These are phyloP conservation scores for Mycena latifolia DNA, from an alignment of 768 basidiomycete genomes.

Conservation along the genomic window DNA sequence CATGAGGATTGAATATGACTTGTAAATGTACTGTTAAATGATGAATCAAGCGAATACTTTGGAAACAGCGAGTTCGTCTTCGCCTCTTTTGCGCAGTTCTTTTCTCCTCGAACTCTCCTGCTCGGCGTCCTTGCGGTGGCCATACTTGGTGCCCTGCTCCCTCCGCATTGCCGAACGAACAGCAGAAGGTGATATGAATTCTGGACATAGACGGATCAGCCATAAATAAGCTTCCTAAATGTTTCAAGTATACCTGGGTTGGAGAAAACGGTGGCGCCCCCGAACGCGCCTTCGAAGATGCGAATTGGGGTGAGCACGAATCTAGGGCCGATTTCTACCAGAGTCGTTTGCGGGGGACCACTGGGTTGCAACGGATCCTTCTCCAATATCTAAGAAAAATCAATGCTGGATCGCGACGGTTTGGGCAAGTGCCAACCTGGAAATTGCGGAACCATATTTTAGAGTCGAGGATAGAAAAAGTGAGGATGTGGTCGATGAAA, in stretches of 20 bases:
- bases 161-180: slow-evolving; percentile 77
- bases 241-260: slow-evolving; percentile 80
- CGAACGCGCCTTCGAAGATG: slow-evolving; percentile 98
- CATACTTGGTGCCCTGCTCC: slow-evolving; percentile 86
- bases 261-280: slow-evolving; percentile 94
- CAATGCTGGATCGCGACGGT: not conserved
- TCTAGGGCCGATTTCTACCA: slow-evolving; percentile 97
- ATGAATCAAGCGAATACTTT: slow-evolving; percentile 87
- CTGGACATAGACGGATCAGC: slow-evolving; percentile 53
- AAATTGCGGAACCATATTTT: slow-evolving; percentile 99
- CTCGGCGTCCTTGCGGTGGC: slow-evolving; percentile 83
- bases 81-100: slow-evolving; percentile 71
- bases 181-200: slow-evolving; percentile 92
- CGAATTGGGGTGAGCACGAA: slow-evolving; percentile 98
- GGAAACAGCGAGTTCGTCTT: slow-evolving; percentile 85
- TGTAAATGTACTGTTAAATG: not conserved
- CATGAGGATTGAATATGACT: slow-evolving; percentile 1
- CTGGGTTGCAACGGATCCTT: slow-evolving; percentile 93
- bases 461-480: slow-evolving; percentile 94
- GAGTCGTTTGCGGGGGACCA: slow-evolving; percentile 85
- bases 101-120: slow-evolving; percentile 73
- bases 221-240: slow-evolving; percentile 12
- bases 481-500: slow-evolving; percentile 97
- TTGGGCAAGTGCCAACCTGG: slow-evolving; percentile 71
- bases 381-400: slow-evolving; percentile 81